A percentile compares a stretch with the other conserved stretches of the same genome.
These are phyloP conservation scores for Chlorella sp. DNA, from an alignment of 139 green algal genomes.

Conservation along the genomic window DNA sequence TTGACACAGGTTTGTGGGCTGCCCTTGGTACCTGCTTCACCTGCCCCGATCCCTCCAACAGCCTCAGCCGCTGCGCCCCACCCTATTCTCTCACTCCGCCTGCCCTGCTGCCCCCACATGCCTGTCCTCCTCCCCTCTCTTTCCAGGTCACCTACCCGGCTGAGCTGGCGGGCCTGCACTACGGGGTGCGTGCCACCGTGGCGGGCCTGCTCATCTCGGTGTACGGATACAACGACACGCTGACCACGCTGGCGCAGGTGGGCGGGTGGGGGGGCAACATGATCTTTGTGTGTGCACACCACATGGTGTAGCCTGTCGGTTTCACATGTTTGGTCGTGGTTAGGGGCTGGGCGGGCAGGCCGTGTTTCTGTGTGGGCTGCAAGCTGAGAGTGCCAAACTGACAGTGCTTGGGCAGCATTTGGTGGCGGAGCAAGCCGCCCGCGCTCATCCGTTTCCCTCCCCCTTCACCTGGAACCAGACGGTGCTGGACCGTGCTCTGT, in stretches of 20 bases:
- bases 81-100: background rate
- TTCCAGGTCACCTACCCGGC: conserved; percentile 78
- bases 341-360: background rate
- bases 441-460: background rate
- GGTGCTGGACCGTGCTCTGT: conserved; percentile 68
- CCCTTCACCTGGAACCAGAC: background rate
- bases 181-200: conserved; percentile 37
- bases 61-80: background rate
- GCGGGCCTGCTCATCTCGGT: conserved; percentile 48
- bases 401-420: too few species aligned
- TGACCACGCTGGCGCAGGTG: conserved; percentile 60
- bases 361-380: too few species aligned
- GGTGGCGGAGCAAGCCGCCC: too few species aligned
- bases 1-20: too few species aligned
- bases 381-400: too few species aligned
- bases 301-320: background rate
- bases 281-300: background rate
- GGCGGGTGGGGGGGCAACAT: background rate
- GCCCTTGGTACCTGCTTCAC: too few species aligned
- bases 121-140: background rate
- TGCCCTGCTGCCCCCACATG: background rate
- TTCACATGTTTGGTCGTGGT: background rate
- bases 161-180: conserved; percentile 84
- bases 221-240: conserved; percentile 88
- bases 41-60: too few species aligned